A percentile compares a stretch with the other conserved stretches of the same genome.
These are phyloP conservation scores for Penicillium sp. DNA, from an alignment of 2,329 filamentous ascomycete genomes.

Conservation along the genomic window DNA sequence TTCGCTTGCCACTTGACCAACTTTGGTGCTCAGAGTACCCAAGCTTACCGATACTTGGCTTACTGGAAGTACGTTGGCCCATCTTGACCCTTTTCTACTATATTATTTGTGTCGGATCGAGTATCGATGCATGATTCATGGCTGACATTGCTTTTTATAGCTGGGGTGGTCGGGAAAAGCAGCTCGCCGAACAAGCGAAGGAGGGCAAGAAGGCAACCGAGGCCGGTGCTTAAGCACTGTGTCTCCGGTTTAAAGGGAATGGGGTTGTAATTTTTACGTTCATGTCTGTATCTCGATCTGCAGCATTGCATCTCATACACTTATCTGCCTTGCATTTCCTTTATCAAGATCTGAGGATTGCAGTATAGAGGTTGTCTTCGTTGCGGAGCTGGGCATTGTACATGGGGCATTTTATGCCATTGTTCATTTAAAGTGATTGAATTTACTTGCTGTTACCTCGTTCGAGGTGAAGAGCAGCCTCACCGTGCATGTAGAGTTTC, in stretches of 20 bases:
- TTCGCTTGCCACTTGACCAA: conserved; percentile 63
- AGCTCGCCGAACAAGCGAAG: conserved; percentile 34
- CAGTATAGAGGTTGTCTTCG: no score
- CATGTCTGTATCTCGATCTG: conserved; percentile 7
- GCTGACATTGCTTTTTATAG: conserved; percentile 18
- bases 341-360: no score
- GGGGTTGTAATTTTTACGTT: conserved; percentile 10
- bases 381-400: conserved; percentile 14
- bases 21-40: conserved; percentile 55
- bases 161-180: conserved; percentile 41
- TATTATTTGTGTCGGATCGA: not conserved
- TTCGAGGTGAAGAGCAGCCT: no score
- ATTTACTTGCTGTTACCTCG: no score
- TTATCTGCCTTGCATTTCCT: conserved; percentile 3
- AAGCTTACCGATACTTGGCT: conserved; percentile 57
- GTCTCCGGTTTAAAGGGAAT: not conserved
- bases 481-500: no score
- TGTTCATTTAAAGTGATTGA: conserved; percentile 1
- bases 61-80: conserved; percentile 49
- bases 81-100: no score
- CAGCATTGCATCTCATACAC: conserved; percentile 13
- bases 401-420: conserved; percentile 20
- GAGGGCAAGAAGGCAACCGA: conserved; percentile 27
- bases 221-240: conserved; percentile 23
- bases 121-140: not conserved